Evolutionary conservation across 805 yeast genomes (phyloP).

Genomic region (Starmerella tilneyi): DNA sequence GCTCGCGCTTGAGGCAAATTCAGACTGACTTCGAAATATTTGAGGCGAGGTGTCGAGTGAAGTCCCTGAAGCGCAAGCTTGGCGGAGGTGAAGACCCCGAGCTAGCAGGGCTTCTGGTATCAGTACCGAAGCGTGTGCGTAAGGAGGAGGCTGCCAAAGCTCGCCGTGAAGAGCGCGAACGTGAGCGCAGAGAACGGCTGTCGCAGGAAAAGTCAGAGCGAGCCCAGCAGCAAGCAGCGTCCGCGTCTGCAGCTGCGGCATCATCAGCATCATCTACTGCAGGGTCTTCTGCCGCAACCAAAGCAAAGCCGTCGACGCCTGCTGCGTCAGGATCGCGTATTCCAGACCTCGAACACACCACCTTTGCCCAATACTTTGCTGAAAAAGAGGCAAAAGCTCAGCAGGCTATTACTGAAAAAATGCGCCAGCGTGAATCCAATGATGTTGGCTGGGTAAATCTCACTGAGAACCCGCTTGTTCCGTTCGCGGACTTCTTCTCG

Average conservation of each 20-base stretch:
- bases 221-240: conserved; percentile 22
- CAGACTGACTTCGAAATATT: conserved; percentile 59
- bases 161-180: conserved; percentile 21
- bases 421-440: conserved; percentile 47
- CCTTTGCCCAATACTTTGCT: conserved; percentile 61
- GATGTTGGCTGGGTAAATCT: conserved; percentile 68
- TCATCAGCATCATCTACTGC: conserved; percentile 32
- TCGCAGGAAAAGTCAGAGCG: conserved; percentile 20
- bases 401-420: conserved; percentile 74
- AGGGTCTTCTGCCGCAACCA: conserved; percentile 24
- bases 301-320: conserved; percentile 28
- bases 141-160: conserved; percentile 26
- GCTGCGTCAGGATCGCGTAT: conserved; percentile 61
- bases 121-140: conserved; percentile 53
- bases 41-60: conserved; percentile 60
- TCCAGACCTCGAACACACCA: conserved; percentile 82
- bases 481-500: conserved; percentile 60
- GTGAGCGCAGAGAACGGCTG: conserved; percentile 18
- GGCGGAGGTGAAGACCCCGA: conserved; percentile 49
- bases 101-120: conserved; percentile 71
- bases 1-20: conserved; percentile 49
- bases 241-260: conserved; percentile 27
- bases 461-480: conserved; percentile 78
- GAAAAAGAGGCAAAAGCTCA: conserved; percentile 71
- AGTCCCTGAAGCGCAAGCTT: conserved; percentile 60